Evolutionary conservation across 306 rosid genomes (phyloP).

Genomic region (Vigna mungo): DNA sequence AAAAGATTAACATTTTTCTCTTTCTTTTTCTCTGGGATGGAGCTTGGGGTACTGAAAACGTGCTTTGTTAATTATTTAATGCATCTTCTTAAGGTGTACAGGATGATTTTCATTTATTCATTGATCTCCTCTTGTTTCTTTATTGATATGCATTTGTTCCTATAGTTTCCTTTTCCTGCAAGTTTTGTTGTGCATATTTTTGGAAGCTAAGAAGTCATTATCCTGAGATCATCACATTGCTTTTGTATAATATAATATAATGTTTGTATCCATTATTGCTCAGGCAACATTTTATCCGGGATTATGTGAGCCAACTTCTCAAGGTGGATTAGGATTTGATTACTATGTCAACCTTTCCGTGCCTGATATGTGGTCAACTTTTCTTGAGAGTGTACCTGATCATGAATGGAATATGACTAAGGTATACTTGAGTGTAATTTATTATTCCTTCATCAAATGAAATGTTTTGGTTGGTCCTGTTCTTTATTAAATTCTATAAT

Average conservation of each 20-base stretch:
- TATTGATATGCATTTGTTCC: slow-evolving; percentile 1
- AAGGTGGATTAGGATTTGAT: slow-evolving; percentile 99
- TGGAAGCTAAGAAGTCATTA: neutral
- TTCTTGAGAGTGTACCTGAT: slow-evolving; percentile 78
- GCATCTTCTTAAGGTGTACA: neutral
- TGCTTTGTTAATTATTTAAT: neutral
- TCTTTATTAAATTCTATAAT: slow-evolving; percentile 32
- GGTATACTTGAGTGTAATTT: slow-evolving; percentile 51
- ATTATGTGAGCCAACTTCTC: slow-evolving; percentile 87
- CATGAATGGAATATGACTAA: slow-evolving; percentile 93
- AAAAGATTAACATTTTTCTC: neutral
- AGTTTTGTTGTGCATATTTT: neutral
- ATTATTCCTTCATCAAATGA: slow-evolving; percentile 35
- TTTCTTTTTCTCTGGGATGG: too few species aligned
- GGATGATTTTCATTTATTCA: neutral
- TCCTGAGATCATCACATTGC: slow-evolving; percentile 9
- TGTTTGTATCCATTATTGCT: slow-evolving; percentile 41
- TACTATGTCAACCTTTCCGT: slow-evolving; percentile 85
- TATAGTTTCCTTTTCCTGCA: neutral
- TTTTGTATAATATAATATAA: slow-evolving; percentile 26
- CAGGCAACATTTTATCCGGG: slow-evolving; percentile 97
- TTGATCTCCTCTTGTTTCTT: slow-evolving; percentile 11
- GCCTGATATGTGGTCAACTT: slow-evolving; percentile 88
- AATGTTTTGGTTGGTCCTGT: slow-evolving; percentile 11
- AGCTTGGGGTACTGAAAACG: neutral